These are phyloP conservation scores for Moniliophthora roreri DNA, from an alignment of 1,284 basidiomycete genomes.

Conservation along the genomic window DNA sequence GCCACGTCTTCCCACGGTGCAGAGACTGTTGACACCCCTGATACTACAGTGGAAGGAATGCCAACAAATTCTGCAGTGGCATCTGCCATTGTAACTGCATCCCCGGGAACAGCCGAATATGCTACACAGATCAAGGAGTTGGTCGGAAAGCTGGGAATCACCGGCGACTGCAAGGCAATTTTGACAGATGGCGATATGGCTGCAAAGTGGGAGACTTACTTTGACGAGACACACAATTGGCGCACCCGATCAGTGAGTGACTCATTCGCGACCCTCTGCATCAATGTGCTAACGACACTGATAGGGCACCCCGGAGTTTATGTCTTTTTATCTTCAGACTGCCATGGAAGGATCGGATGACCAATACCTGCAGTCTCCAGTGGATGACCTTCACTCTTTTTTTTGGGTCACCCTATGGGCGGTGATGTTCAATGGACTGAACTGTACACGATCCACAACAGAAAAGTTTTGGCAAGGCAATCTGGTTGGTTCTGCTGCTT, in stretches of 20 bases:
- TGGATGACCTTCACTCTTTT: constrained; percentile 13
- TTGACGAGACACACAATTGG: background rate
- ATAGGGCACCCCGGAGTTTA: constrained; percentile 12
- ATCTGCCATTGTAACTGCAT: no score
- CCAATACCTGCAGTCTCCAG: constrained; percentile 8
- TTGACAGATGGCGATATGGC: constrained; percentile 12
- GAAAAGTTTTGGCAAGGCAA: no score
- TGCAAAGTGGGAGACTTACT: constrained; percentile 5
- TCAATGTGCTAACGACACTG: background rate
- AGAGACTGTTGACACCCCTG: no score
- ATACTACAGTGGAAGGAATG: no score
- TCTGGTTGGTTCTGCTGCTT: no score
- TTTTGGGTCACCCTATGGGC: constrained; percentile 13
- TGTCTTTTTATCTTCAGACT: constrained; percentile 1
- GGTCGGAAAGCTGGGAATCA: background rate
- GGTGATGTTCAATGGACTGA: background rate
- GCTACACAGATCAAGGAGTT: background rate
- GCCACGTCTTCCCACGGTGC: no score
- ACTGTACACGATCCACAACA: no score
- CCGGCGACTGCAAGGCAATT: background rate
- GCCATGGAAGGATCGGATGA: background rate
- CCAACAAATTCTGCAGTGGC: no score
- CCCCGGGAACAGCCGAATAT: no score
- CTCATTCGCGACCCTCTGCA: background rate
- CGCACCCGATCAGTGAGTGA: constrained; percentile 1